These are phyloP conservation scores for Herpotrichia juniperi DNA, from an alignment of 2,329 filamentous ascomycete genomes.

Conservation along the genomic window DNA sequence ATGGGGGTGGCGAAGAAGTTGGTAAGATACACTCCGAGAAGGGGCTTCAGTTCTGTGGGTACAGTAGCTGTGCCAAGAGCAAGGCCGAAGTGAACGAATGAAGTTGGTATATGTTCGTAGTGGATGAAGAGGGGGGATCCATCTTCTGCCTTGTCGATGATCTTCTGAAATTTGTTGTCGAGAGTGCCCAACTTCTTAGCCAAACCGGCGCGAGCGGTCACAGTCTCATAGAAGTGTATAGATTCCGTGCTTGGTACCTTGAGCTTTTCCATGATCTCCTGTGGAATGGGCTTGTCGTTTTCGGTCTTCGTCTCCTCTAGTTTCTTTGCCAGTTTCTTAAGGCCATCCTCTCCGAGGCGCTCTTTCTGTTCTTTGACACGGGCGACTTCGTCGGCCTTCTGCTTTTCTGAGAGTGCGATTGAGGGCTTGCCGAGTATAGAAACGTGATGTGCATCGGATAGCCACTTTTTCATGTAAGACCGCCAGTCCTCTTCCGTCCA, in stretches of 20 bases:
- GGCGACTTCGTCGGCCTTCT: conserved; percentile 80
- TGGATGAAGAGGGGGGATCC: conserved; percentile 87
- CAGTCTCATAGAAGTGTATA: conserved; percentile 92
- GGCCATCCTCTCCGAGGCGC: conserved; percentile 79
- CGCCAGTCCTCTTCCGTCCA: conserved; percentile 90
- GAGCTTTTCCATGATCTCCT: conserved; percentile 80
- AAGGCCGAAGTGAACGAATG: conserved; percentile 85
- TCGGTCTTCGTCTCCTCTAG: conserved; percentile 84
- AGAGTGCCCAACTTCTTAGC: conserved; percentile 73
- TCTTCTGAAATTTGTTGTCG: conserved; percentile 73
- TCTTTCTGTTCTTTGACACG: conserved; percentile 80
- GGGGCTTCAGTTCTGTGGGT: conserved; percentile 80
- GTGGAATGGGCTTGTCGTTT: conserved; percentile 87
- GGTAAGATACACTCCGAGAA: conserved; percentile 83
- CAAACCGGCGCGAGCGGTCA: conserved; percentile 80
- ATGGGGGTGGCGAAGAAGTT: conserved; percentile 97
- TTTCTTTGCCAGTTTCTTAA: conserved; percentile 74
- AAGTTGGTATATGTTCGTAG: conserved; percentile 92
- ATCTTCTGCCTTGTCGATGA: conserved; percentile 72
- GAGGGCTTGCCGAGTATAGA: conserved; percentile 90
- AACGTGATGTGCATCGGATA: conserved; percentile 83
- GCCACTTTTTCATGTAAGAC: conserved; percentile 79
- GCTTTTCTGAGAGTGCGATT: conserved; percentile 74
- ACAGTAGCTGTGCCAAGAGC: conserved; percentile 79
- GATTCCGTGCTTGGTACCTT: conserved; percentile 84